Evolutionary conservation across 331 rosid genomes (phyloP), one percentile per base, ranked within the genome.

Genomic region (Saraca asoca): DNA sequence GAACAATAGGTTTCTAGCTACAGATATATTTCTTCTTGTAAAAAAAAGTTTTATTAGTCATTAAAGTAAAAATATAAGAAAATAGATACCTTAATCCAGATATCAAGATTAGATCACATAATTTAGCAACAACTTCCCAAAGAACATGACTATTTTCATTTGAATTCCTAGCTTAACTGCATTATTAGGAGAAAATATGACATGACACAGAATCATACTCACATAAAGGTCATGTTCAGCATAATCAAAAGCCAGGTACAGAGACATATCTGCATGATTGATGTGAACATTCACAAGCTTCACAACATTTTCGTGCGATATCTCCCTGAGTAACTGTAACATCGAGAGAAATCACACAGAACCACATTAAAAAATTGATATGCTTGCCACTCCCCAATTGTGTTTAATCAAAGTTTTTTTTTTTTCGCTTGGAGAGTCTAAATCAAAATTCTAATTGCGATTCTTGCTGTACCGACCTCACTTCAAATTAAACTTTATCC

Each of bases 201-300:
- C 50, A 17, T 37, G 64, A 44, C 61, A 10, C 39, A 58, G 24
- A 48, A 64, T 10, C 5, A 54, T 7, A 80, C 98, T 85, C 81
- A 90, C 98, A 72, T 93, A 93, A 19, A 93, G 98, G 66, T 93
- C 98, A 48, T 93, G 98, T 63, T 93, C 97, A 0, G 98, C 97
- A 38, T 90, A 93, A 80, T 93, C 98, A 50, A 93, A 93, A n/a
- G 98, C 98, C 34, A 93, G 87, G 69, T 93, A 93, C 64, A 90
- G 88, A 52, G 98, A 93, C 98, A 93, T 93, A 74, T 93, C 98
- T 3, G 88, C 55, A 34, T 90, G 98, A 70, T 90, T 93, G 82
- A 93, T 93, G 65, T 93, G 98, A 65, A 93, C 98, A 68, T 93
- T 93, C 71, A 86, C 96, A 58, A 93, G 95, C 95, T 86, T 93